These are phyloP conservation scores for Mangifera indica DNA, from an alignment of 345 rosid species.

Conservation along the genomic window DNA sequence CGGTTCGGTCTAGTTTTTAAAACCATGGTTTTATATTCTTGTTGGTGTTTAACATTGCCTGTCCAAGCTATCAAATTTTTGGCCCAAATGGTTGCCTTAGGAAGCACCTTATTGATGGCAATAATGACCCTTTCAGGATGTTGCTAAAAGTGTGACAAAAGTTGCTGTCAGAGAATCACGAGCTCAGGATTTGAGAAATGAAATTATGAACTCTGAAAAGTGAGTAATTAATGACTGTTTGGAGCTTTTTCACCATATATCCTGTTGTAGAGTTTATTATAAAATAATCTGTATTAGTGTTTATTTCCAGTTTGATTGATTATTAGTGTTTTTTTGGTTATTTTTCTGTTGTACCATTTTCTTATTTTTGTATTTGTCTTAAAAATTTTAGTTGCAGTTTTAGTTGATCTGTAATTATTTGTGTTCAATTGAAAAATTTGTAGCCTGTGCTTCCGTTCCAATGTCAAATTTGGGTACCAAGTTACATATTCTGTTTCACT, in stretches of 20 bases:
- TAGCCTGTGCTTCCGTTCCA: background rate
- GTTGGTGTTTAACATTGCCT: background rate
- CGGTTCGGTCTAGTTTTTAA: no score
- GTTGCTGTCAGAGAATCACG: conserved; percentile 79
- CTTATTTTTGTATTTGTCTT: background rate
- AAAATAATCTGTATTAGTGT: background rate
- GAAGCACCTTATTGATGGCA: conserved; percentile 5
- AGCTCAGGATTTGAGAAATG: conserved; percentile 89
- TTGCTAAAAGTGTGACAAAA: conserved; percentile 89
- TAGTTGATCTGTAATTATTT: background rate
- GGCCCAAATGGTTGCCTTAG: background rate
- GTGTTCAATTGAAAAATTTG: background rate
- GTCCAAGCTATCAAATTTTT: background rate
- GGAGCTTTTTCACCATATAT: background rate
- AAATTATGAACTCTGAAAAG: conserved; percentile 89
- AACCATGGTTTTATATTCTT: no score
- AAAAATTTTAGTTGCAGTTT: background rate
- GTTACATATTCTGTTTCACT: background rate
- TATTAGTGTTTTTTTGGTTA: background rate
- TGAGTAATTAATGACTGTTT: conserved; percentile 36
- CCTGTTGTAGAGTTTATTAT: background rate
- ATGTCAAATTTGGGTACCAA: background rate
- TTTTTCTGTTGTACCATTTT: background rate
- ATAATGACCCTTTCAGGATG: conserved; percentile 54
- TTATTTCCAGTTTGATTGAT: background rate